Evolutionary conservation across 1,284 basidiomycete species (phyloP).

Genomic region (Schizophyllum amplum): DNA sequence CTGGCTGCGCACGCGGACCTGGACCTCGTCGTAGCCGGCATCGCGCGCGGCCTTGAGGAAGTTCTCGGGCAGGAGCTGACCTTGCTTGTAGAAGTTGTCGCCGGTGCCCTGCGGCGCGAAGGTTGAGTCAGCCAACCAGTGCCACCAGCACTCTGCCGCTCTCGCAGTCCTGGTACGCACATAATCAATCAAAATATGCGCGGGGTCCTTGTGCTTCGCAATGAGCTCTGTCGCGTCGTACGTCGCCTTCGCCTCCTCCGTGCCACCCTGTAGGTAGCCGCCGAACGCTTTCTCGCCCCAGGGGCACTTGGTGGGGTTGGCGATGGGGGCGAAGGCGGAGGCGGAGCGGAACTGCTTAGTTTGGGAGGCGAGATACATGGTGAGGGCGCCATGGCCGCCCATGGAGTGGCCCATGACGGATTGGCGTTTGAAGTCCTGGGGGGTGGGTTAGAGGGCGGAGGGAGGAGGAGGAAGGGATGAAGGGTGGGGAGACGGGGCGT

Average conservation of each 20-base stretch:
- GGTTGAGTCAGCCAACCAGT: slow-evolving; percentile 1
- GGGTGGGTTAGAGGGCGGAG: neutral
- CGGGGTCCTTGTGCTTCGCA: slow-evolving; percentile 48
- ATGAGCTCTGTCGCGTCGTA: slow-evolving; percentile 90
- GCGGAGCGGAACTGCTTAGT: slow-evolving; percentile 75
- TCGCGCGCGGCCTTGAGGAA: slow-evolving; percentile 74
- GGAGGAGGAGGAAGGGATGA: slow-evolving; percentile 1
- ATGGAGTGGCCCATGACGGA: slow-evolving; percentile 66
- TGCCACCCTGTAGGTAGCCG: slow-evolving; percentile 79
- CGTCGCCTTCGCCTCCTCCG: slow-evolving; percentile 62
- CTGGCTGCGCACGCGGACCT: slow-evolving; percentile 76
- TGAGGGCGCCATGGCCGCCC: slow-evolving; percentile 95
- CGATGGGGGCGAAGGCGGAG: slow-evolving; percentile 92
- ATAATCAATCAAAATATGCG: slow-evolving; percentile 82
- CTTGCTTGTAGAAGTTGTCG: slow-evolving; percentile 83
- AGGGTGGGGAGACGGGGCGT: too few relatives aligned
- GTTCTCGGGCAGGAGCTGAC: slow-evolving; percentile 85
- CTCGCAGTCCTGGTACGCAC: too few relatives aligned
- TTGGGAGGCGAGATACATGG: slow-evolving; percentile 75
- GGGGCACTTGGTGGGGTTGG: slow-evolving; percentile 80
- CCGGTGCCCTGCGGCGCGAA: slow-evolving; percentile 66
- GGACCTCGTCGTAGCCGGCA: slow-evolving; percentile 65
- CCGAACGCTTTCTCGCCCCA: slow-evolving; percentile 94
- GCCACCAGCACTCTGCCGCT: neutral
- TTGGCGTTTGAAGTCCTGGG: slow-evolving; percentile 45